Conservation (phyloP, 2,329 filamentous ascomycete species). For the Fusarium keratoplasticum region DNA sequence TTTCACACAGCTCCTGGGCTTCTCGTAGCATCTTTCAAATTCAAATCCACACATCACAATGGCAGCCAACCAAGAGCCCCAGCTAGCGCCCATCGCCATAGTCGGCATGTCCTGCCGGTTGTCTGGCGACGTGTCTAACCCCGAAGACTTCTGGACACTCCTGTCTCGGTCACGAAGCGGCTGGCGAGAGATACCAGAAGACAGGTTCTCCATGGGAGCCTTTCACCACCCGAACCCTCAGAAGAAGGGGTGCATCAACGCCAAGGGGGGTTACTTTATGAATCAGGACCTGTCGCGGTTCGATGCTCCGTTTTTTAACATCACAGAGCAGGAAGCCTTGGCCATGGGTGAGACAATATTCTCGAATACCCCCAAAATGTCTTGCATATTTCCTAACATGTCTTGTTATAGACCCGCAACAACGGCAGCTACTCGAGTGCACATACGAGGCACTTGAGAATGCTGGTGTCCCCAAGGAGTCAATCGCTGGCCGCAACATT, state of each 20-base stretch:
- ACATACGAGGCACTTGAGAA: slow-evolving; percentile 67
- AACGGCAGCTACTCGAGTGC: slow-evolving; percentile 64
- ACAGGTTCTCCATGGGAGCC: slow-evolving; percentile 59
- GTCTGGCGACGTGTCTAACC: slow-evolving; percentile 55
- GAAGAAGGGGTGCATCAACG: slow-evolving; percentile 55
- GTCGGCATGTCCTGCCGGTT: slow-evolving; percentile 61
- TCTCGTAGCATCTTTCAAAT: neutral
- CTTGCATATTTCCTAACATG: neutral
- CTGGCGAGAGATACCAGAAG: slow-evolving; percentile 56
- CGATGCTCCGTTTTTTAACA: slow-evolving; percentile 64
- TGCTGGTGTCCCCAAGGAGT: slow-evolving; percentile 61
- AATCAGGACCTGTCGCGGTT: slow-evolving; percentile 59
- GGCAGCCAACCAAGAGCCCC: neutral
- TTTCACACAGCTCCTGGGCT: neutral
- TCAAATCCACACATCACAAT: neutral
- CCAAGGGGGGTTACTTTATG: slow-evolving; percentile 55
- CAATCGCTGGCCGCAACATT: slow-evolving; percentile 59
- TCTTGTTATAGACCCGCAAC: slow-evolving; percentile 59
- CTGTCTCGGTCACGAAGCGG: slow-evolving; percentile 54
- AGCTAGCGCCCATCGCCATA: slow-evolving; percentile 55
- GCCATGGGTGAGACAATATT: slow-evolving; percentile 54
- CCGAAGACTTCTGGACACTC: slow-evolving; percentile 59
- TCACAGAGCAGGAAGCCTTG: slow-evolving; percentile 62
- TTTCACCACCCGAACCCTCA: slow-evolving; percentile 58
- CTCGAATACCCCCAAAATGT: neutral